These are phyloP conservation scores for Neofusicoccum sp. DNA, from an alignment of 2,329 filamentous ascomycete genomes.

Conservation along the genomic window DNA sequence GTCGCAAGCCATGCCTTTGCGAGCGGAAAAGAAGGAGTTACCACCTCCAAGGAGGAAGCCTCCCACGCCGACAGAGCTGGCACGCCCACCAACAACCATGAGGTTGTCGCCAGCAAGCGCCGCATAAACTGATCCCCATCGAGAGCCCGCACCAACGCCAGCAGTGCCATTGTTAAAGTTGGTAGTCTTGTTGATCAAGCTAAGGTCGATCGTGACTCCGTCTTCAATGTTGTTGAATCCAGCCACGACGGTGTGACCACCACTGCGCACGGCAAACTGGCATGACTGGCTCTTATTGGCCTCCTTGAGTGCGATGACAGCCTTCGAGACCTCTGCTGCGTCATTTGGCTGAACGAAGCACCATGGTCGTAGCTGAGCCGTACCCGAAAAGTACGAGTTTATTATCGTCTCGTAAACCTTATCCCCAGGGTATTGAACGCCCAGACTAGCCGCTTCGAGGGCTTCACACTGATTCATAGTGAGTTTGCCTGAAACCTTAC, in stretches of 20 bases:
- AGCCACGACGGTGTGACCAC: conserved; percentile 31
- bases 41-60: conserved; percentile 21
- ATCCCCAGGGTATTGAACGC: conserved; percentile 19
- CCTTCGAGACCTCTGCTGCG: conserved; percentile 29
- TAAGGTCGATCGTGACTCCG: conserved; percentile 34
- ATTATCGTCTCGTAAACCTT: conserved; percentile 23
- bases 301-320: conserved; percentile 28
- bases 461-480: conserved; percentile 22
- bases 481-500: background rate
- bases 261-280: conserved; percentile 29
- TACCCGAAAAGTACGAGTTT: conserved; percentile 28
- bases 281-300: conserved; percentile 11
- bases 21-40: conserved; percentile 16
- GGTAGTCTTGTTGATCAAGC: conserved; percentile 24
- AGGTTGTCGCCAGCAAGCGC: conserved; percentile 4
- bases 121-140: conserved; percentile 21
- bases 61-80: conserved; percentile 20
- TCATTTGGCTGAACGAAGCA: conserved; percentile 32
- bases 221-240: conserved; percentile 27
- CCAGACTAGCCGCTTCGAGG: conserved; percentile 22
- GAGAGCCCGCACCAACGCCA: conserved; percentile 19
- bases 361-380: conserved; percentile 27
- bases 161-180: conserved; percentile 23
- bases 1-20: conserved; percentile 9
- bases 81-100: conserved; percentile 19